Conservation (phyloP, 441 rosid species). For the Biscutella auriculata region DNA sequence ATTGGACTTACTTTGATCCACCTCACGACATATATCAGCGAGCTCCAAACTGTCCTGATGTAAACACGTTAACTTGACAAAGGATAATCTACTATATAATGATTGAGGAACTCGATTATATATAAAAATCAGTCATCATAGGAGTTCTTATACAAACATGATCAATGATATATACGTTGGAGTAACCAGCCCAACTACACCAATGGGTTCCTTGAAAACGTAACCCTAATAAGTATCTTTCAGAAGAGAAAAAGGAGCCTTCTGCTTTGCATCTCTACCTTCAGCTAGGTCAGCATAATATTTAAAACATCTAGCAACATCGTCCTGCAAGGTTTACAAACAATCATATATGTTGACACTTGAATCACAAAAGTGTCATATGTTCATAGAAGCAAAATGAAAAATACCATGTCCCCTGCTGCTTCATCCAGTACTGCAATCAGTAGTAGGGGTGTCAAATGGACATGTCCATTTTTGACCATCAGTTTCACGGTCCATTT, state of each 20-base stretch:
- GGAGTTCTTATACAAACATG: too few relatives aligned
- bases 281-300: slow-evolving; percentile 93
- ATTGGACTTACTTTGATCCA: too few relatives aligned
- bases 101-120: too few relatives aligned
- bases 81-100: too few relatives aligned
- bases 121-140: too few relatives aligned
- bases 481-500: too few relatives aligned
- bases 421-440: slow-evolving; percentile 88
- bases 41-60: too few relatives aligned
- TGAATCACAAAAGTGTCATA: neutral
- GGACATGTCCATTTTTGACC: too few relatives aligned
- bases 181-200: slow-evolving; percentile 72
- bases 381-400: neutral
- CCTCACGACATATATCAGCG: too few relatives aligned
- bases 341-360: neutral
- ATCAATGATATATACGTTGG: too few relatives aligned
- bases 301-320: slow-evolving; percentile 91
- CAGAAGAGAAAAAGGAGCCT: slow-evolving; percentile 76
- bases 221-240: slow-evolving; percentile 64
- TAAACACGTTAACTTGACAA: too few relatives aligned
- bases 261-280: slow-evolving; percentile 84
- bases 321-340: slow-evolving; percentile 50
- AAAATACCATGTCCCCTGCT: slow-evolving; percentile 79
- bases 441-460: too few relatives aligned
- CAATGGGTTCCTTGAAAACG: slow-evolving; percentile 81